Evolutionary conservation across 768 basidiomycete genomes (phyloP).

Genomic region (Albatrellus ellisii): DNA sequence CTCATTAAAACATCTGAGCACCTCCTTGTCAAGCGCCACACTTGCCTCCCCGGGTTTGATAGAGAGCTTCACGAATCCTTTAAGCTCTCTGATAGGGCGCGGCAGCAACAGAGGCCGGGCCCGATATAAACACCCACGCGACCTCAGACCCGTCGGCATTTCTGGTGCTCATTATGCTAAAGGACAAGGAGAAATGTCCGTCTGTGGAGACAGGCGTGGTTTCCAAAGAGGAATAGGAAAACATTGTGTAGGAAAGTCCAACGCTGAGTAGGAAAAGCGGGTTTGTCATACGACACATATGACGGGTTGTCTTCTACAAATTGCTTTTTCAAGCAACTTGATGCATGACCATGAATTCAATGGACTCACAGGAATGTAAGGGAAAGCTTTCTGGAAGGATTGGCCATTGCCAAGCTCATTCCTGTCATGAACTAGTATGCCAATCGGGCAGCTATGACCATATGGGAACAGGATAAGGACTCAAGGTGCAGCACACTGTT

Average conservation of each 20-base stretch:
- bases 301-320: slow-evolving; percentile 41
- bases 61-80: slow-evolving; percentile 34
- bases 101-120: slow-evolving; percentile 29
- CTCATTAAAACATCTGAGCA: slow-evolving; percentile 37
- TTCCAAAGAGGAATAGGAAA: slow-evolving; percentile 33
- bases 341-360: background rate
- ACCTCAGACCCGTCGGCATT: slow-evolving; percentile 32
- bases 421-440: too few relatives aligned
- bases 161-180: slow-evolving; percentile 34
- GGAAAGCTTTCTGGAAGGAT: slow-evolving; percentile 44
- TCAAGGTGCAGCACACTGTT: too few relatives aligned
- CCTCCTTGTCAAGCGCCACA: slow-evolving; percentile 31
- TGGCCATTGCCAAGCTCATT: slow-evolving; percentile 44
- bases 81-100: slow-evolving; percentile 32
- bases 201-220: slow-evolving; percentile 22
- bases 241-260: slow-evolving; percentile 49
- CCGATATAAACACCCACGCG: slow-evolving; percentile 34
- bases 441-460: too few relatives aligned
- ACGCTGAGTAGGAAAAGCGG: slow-evolving; percentile 43
- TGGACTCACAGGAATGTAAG: slow-evolving; percentile 36
- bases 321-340: slow-evolving; percentile 19
- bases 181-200: slow-evolving; percentile 26
- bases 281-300: slow-evolving; percentile 29
- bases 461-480: too few relatives aligned
- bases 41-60: slow-evolving; percentile 31